Evolutionary conservation across 2,329 filamentous ascomycete species (phyloP), one percentile per base, ranked within the genome.

Genomic region (Nemania sp.): DNA sequence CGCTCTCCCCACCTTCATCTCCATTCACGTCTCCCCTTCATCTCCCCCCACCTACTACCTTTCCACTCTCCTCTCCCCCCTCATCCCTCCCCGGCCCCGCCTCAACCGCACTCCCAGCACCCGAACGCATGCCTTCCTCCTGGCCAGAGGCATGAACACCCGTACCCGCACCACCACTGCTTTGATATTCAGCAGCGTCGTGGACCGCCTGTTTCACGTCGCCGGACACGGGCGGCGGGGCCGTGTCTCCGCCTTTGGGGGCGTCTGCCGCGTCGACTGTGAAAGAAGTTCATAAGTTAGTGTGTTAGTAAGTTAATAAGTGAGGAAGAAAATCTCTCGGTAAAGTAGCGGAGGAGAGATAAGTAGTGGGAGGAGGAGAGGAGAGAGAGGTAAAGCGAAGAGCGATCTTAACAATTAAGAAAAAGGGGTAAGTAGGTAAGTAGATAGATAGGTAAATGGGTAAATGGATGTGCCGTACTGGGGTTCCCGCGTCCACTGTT

Each of bases 401-500:
- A n/a, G n/a, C n/a, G n/a, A n/a, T n/a, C n/a, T n/a, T n/a, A n/a
- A n/a, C n/a, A n/a, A n/a, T n/a, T n/a, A n/a, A n/a, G n/a, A n/a
- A n/a, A n/a, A n/a, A n/a, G n/a, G n/a, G n/a, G n/a, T n/a, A n/a
- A n/a, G n/a, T n/a, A n/a, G 22, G 14, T 5, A 7, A 6, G 15
- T 14, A 33, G 26, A 11, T 11, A 15, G 24, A 30, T n/a, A 39
- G 34, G 26, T n/a, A n/a, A n/a, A 9, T 5, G 39, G 24, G 9
- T 9, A 11, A 47, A 26, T 22, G 15, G 23, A 20, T 8, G n/a
- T 12, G 50, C 60, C 73, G 62, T 66, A 78, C 76, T 74, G 45
- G 72, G 71, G 54, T 77, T 79, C 63, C 75, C 75, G 66, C 74
- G 73, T 52, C 73, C 78, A 64, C 77, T 77, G 70, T 84, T 82